Percentiles rank a stretch among this genome's conserved stretches.
phyloP scores from a whole-genome alignment of 768 basidiomycete genomes.

The Holtermanniella nyarrowii region DNA sequence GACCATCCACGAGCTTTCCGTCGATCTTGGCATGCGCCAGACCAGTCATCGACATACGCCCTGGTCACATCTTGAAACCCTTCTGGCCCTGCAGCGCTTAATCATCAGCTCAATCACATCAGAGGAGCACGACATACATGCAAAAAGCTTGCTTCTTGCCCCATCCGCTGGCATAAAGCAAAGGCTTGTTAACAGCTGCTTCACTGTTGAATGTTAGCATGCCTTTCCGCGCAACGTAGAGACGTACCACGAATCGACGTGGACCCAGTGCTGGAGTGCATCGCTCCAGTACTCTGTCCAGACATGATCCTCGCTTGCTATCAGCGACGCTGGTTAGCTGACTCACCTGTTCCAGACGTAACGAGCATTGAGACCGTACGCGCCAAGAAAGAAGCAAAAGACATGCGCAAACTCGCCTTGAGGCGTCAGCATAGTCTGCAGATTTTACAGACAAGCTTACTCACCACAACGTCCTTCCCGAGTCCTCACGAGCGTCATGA shows the following conservation, averaged over 20 bases:
- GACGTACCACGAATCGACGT: conserved; percentile 42
- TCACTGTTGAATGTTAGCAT: conserved; percentile 27
- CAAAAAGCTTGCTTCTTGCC: conserved; percentile 43
- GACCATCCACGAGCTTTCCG: conserved; percentile 22
- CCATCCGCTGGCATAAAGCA: conserved; percentile 44
- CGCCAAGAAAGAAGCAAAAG: conserved; percentile 41
- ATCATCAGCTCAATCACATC: conserved; percentile 1
- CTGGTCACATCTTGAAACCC: conserved; percentile 33
- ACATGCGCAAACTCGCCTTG: conserved; percentile 43
- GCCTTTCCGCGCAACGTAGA: background rate
- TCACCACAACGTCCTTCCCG: conserved; percentile 39
- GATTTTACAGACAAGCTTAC: background rate
- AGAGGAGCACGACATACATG: conserved; percentile 12
- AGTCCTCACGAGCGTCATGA: conserved; percentile 32
- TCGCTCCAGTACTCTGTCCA: conserved; percentile 42
- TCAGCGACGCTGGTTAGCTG: background rate
- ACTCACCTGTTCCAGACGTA: conserved; percentile 39
- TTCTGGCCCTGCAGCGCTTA: conserved; percentile 24
- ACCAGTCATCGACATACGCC: conserved; percentile 32
- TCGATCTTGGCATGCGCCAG: conserved; percentile 13
- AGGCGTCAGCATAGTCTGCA: conserved; percentile 13
- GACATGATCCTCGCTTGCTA: conserved; percentile 43
- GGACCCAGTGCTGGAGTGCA: conserved; percentile 41
- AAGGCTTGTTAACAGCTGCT: conserved; percentile 37
- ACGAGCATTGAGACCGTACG: conserved; percentile 38